Base-by-base conservation (phyloP, 768 basidiomycete species). In the Dacryopinax spathularia region DNA sequence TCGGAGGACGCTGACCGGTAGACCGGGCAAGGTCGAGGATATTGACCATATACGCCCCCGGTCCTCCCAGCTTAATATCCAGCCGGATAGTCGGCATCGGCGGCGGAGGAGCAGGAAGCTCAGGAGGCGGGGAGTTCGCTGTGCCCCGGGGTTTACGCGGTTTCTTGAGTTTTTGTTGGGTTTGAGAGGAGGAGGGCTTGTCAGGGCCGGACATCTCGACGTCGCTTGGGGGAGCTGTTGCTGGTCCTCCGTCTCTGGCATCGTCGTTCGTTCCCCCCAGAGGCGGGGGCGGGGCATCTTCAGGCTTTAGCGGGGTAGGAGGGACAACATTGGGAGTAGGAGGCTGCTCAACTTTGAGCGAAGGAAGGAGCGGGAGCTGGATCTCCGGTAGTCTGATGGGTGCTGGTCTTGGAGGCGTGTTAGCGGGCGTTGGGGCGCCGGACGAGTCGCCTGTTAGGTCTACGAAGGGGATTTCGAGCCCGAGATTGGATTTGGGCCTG, bases 11-110 rank as follows among this genome's bases (percentile, higher is more conserved):
- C 72, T 88, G 88, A 6, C 87, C 87, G 0, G 84, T 82, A 9
- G 77, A 80, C 66, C 84, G 83, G 31, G 87, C 79, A 33, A 82
- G 74, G 22, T 72, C 67, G 6, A 80, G 68, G 64, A 89, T 80
- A 68, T 89, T 83, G 48, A 89, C 83, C 63, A 87, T 86, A 72
- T 89, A 90, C 67, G 85, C 84, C 1, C 81, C 79, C 0, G 86
- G 87, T 0, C 88, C 88, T 2, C 87, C 88, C 2, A 91, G 80
- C 9, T 59, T 72, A 69, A 91, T 88, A 2, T 85, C 78, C 25
- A 90, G 79, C 2, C 88, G 79, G 59, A 90, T 79, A 1, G 88
- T 90, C 62, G 79, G 75, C 18, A 84, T 73, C 0, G 80, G 83
- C 3, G 79, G 80, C 1, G 73, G 75, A 29, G 78, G 73, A n/a